Evolutionary conservation across 164 flowering plant genomes (phyloP).

Genomic region (Annona squamosa): DNA sequence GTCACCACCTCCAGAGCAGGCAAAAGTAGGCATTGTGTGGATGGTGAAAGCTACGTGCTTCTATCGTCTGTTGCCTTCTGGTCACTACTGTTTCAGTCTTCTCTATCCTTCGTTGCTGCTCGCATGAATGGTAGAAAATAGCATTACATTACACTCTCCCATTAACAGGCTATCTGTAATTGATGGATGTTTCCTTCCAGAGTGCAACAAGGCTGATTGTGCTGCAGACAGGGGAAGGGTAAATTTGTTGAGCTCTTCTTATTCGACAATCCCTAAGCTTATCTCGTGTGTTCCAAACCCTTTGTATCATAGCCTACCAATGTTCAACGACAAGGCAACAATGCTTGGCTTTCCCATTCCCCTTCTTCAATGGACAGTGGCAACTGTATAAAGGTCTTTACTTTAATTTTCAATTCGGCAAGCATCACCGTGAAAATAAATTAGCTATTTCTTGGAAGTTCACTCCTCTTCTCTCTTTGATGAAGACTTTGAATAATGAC

Average conservation of each 20-base stretch:
- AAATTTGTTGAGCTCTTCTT: slow-evolving; percentile 11
- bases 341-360: slow-evolving; percentile 12
- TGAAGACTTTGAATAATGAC: too few species aligned
- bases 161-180: slow-evolving; percentile 7
- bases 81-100: too few species aligned
- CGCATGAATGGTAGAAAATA: too few species aligned
- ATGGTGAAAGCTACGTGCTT: too few species aligned
- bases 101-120: too few species aligned
- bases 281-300: slow-evolving; percentile 8
- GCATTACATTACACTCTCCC: neutral
- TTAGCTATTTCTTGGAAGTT: too few species aligned
- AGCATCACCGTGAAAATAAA: too few species aligned
- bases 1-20: too few species aligned
- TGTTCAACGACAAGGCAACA: slow-evolving; percentile 14
- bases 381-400: slow-evolving; percentile 11
- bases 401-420: neutral
- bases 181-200: slow-evolving; percentile 15
- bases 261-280: slow-evolving; percentile 5
- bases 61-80: too few species aligned
- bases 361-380: slow-evolving; percentile 7
- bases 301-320: slow-evolving; percentile 10
- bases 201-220: slow-evolving; percentile 13
- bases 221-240: slow-evolving; percentile 9
- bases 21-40: too few species aligned
- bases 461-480: too few species aligned